Base-by-base conservation (phyloP, 108 stramenopile species). In the Skeletonema tropicum region DNA sequence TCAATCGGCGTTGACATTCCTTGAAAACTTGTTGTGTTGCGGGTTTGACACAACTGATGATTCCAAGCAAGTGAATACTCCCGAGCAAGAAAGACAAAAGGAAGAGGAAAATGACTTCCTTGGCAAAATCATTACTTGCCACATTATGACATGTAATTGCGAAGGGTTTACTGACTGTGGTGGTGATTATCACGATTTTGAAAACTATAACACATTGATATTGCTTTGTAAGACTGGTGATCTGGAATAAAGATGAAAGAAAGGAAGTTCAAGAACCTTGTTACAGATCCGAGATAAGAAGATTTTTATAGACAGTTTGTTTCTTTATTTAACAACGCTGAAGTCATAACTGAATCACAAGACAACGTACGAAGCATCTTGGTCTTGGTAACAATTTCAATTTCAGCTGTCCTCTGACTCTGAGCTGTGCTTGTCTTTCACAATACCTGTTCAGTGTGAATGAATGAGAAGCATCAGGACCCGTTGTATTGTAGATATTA, bases 21-120 rank as follows among this genome's bases (percentile, higher is more conserved):
- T 55, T 55, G 52, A 55, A 55, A 23, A 21, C 21, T 55, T 55
- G 52, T 55, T 55, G 8, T 55, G 52, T 55, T 55, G 52, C 23
- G 52, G 52, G 52, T 10, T 55, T 55, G 52, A 55, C 52, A 55
- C 52, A 55, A 55, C 52, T 55, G 52, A 55, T 23, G 23, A 23
- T 10, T 0, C 52, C 5, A 55, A 55, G 23, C 52, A 55, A 55
- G 23, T 29, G 26, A 29, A n/a, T n/a, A n/a, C 26, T 29, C 23
- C 52, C 5, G 25, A 55, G 8, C 52, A 55, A 55, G 23, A 55
- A 2, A 49, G 17, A 3, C 19, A 49, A 7, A 55, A 55, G n/a
- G 52, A 55, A 10, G 7, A 0, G 21, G 52, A 55, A 10, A 23
- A 55, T 23, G n/a, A 21, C 2, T 55, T 55, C 23, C 52, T 55